These are phyloP conservation scores for Eucalyptus pumila DNA, from an alignment of 345 rosid genomes.

Conservation along the genomic window DNA sequence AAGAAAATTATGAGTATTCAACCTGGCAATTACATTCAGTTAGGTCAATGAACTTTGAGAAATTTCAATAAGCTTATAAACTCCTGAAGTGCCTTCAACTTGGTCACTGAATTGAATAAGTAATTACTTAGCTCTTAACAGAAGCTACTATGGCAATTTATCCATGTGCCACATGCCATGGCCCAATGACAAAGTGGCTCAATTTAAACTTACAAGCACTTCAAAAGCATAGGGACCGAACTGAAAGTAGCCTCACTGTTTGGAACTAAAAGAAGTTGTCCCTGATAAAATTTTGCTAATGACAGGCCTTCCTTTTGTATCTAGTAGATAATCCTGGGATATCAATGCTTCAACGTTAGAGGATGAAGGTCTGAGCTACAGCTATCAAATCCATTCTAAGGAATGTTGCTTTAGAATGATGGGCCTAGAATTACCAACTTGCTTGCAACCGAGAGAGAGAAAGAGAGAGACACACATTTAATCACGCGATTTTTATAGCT, in stretches of 20 bases:
- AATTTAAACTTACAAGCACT: background rate
- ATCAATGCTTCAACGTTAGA: background rate
- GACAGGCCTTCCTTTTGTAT: background rate
- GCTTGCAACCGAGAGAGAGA: background rate
- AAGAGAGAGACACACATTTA: background rate
- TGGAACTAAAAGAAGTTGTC: background rate
- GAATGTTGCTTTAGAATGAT: background rate
- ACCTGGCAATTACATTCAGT: background rate
- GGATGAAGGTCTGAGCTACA: background rate
- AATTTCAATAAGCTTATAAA: background rate
- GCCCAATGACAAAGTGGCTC: background rate
- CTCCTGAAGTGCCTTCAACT: background rate
- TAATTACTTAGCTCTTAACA: background rate
- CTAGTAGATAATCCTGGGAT: background rate
- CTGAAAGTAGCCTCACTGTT: background rate
- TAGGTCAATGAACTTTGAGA: background rate
- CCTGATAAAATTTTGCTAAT: background rate
- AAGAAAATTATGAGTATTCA: background rate
- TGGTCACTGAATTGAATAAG: background rate
- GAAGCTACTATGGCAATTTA: background rate
- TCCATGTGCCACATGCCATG: background rate
- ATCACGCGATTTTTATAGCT: background rate
- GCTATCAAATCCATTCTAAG: background rate
- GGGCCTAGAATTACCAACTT: background rate
- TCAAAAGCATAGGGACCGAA: background rate